Percentiles rank a stretch among this genome's conserved stretches.
Evolutionary conservation across 441 rosid genomes (phyloP).

Genomic region (Arabidopsis hybrid): DNA sequence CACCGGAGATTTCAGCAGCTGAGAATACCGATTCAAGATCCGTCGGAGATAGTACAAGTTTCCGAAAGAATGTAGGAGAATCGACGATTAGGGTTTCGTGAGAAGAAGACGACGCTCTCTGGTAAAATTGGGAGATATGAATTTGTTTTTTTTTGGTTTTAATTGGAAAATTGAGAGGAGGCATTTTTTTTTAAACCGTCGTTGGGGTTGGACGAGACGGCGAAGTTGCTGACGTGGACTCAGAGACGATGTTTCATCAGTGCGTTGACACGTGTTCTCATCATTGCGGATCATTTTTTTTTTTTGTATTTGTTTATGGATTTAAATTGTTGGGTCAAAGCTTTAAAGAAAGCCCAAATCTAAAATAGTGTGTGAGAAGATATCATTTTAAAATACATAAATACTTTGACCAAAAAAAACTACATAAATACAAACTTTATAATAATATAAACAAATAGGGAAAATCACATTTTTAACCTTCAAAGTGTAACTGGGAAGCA

Average conservation of each 20-base stretch:
- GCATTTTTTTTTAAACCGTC: slow-evolving; percentile 15
- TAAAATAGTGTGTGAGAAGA: too few species aligned
- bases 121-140: background rate
- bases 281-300: background rate
- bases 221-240: slow-evolving; percentile 39
- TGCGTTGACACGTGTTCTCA: slow-evolving; percentile 36
- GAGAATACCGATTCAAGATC: slow-evolving; percentile 33
- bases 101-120: slow-evolving; percentile 15
- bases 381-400: too few species aligned
- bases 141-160: background rate
- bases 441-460: too few species aligned
- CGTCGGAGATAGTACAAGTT: background rate
- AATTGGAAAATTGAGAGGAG: background rate
- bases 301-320: too few species aligned
- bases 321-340: too few species aligned
- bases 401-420: too few species aligned
- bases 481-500: too few species aligned
- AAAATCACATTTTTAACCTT: too few species aligned
- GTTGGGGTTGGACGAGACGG: slow-evolving; percentile 28
- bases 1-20: slow-evolving; percentile 47
- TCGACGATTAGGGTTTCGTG: slow-evolving; percentile 42
- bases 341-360: too few species aligned
- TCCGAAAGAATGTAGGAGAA: slow-evolving; percentile 25
- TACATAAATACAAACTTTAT: too few species aligned
- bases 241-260: background rate